Evolutionary conservation across 441 rosid genomes (phyloP), one percentile per base, ranked within the genome.

Genomic region (Pelargonium citronellum): DNA sequence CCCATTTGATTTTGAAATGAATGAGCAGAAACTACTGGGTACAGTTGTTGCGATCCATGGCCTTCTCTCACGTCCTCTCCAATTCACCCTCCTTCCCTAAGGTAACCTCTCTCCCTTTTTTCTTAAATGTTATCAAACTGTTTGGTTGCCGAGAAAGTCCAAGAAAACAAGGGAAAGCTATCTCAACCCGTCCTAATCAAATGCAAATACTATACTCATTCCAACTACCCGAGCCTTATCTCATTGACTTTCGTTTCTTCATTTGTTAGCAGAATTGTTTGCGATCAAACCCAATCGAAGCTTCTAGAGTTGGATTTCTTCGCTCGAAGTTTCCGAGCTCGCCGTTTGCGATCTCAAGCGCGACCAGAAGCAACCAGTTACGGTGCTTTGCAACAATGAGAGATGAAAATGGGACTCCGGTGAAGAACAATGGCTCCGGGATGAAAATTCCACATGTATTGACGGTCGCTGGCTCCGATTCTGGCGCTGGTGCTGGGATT

Each of bases 381-480:
- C 71, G 44, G 64, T 47, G 74, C 20, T 5, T 51, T 16, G 65
- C 51, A 63, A 73, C 77, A 58, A 77, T 70, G 83, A 74, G 73
- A 64, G 80, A 51, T 24, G 74, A 73, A 1, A 5, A n/a, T 15
- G 72, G 51, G 17, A 76, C 68, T 65, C 1, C 78, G 39, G 46
- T 39, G 10, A 37, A 66, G n/a, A 64, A 17, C 10, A 77, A 67
- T 58, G 58, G 68, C 55, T 71, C 67, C 8, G 73, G 7, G 53
- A 64, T 34, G 71, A 87, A 74, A 79, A 74, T 82, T 15, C 91
- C 98, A 1, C 99, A 92, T 58, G 95, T 95, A 1, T 41, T 92
- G 69, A 87, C 91, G 0, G 95, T 95, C 51, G 97, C 96, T 16
- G 99, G 98, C 30, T 95, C 97, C 9, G 97, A 95, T 83, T 95